Evolutionary conservation across 2,329 filamentous ascomycete species (phyloP).

Genomic region (Neurospora sp.): DNA sequence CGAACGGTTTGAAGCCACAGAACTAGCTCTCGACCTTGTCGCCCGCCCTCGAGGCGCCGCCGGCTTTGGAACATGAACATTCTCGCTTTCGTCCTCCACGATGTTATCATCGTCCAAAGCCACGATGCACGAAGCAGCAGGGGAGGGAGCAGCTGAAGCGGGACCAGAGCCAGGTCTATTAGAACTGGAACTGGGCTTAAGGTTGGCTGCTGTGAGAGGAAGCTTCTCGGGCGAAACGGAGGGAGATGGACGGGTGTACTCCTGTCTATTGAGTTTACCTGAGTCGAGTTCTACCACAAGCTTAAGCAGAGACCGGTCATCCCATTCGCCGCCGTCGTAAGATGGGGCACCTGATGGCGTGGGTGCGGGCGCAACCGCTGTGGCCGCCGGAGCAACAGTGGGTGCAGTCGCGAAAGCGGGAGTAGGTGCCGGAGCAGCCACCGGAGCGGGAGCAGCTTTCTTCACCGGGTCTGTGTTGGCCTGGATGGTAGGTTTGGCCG

Average conservation of each 20-base stretch:
- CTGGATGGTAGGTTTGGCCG: neutral
- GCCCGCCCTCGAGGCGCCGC: conserved; percentile 2
- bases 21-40: conserved; percentile 6
- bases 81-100: conserved; percentile 17
- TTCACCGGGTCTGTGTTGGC: neutral
- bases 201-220: neutral
- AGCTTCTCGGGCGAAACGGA: conserved; percentile 22
- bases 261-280: conserved; percentile 21
- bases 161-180: neutral
- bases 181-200: neutral
- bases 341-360: conserved; percentile 18
- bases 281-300: conserved; percentile 41
- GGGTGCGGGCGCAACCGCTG: neutral
- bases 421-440: neutral
- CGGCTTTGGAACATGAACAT: conserved; percentile 6
- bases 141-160: neutral
- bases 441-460: neutral
- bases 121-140: neutral
- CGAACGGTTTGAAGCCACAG: conserved; percentile 3
- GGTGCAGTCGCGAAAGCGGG: neutral
- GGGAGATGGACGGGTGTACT: conserved; percentile 15
- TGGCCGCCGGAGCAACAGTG: neutral
- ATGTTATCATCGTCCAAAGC: conserved; percentile 23
- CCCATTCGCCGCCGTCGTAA: conserved; percentile 32
- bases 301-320: conserved; percentile 37